Evolutionary conservation across 345 rosid genomes (phyloP).

Genomic region (Melaleuca alternifolia): DNA sequence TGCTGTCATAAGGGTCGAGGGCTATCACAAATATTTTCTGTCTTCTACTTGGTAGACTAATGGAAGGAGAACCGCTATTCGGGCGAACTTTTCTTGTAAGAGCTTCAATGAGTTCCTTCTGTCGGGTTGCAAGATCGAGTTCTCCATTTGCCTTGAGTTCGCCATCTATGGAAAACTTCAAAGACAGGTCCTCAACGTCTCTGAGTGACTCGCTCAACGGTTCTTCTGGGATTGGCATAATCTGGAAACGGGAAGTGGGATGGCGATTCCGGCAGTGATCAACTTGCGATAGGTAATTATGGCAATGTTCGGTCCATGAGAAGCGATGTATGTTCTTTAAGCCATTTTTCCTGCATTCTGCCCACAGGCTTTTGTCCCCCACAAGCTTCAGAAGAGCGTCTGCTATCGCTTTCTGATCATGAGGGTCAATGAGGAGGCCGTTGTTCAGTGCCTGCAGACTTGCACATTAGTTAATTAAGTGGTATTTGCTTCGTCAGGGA

Average conservation of each 20-base stretch:
- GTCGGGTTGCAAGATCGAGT: slow-evolving; percentile 52
- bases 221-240: slow-evolving; percentile 61
- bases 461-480: background rate
- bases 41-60: slow-evolving; percentile 59
- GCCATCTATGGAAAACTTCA: slow-evolving; percentile 72
- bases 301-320: slow-evolving; percentile 75
- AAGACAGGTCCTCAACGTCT: slow-evolving; percentile 74
- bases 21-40: slow-evolving; percentile 72
- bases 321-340: slow-evolving; percentile 48
- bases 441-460: slow-evolving; percentile 47
- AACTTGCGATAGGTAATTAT: slow-evolving; percentile 70
- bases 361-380: slow-evolving; percentile 50
- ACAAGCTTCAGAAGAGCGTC: slow-evolving; percentile 66
- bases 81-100: slow-evolving; percentile 38
- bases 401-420: slow-evolving; percentile 51
- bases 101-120: slow-evolving; percentile 61
- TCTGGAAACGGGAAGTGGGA: slow-evolving; percentile 55
- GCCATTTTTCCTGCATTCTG: slow-evolving; percentile 54
- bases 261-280: slow-evolving; percentile 76
- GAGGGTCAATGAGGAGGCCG: slow-evolving; percentile 60
- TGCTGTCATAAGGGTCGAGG: slow-evolving; percentile 43
- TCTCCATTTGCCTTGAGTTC: slow-evolving; percentile 62
- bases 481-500: background rate
- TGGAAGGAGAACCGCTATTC: slow-evolving; percentile 24
- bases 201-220: slow-evolving; percentile 78